Base-by-base conservation (phyloP, 768 basidiomycete species). In the Trichaptum fuscoviolaceum region DNA sequence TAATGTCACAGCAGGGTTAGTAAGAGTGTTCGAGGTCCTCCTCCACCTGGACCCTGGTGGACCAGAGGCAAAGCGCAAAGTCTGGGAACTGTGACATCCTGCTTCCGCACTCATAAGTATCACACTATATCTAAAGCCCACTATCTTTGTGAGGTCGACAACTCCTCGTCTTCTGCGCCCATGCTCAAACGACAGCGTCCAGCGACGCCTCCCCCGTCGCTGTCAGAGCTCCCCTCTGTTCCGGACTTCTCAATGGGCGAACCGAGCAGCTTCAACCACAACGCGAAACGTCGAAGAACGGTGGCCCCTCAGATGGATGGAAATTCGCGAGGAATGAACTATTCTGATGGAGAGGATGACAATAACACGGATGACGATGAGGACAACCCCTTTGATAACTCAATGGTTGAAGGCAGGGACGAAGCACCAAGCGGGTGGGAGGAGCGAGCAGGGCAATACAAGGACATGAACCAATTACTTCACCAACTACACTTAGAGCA, bases 401-500 rank as follows among this genome's bases (percentile, higher is more conserved):
- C 71, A 7, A 76, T 74, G 20, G 74, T 77, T 35, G 78, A 78
- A 52, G 30, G 42, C 62, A 58, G 64, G 35, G 57, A 34, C n/a
- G 35, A 27, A 20, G 63, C 63, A 62, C 58, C 52, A 20, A 67
- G 64, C 8, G 65, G 62, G n/a, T 71, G 72, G 64, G 68, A 69
- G 36, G 66, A 70, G 67, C 65, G 68, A 58, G 67, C 74, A 15
- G 75, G 74, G 62, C 77, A 71, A 77, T 93, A 93, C 77, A 83
- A 83, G 72, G 77, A 79, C 35, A 79, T 84, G 65, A 93, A 93
- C 75, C 82, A 70, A 61, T 77, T 90, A 69, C 83, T 93, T 42
- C 86, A 89, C 66, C 86, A 92, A 70, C 73, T 92, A 63, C 91
- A 93, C 70, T 80, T 85, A 52, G 80, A 88, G 25, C 82, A 89